These are phyloP conservation scores for Lyophyllum atratum DNA, from an alignment of 768 basidiomycete genomes.

Conservation along the genomic window DNA sequence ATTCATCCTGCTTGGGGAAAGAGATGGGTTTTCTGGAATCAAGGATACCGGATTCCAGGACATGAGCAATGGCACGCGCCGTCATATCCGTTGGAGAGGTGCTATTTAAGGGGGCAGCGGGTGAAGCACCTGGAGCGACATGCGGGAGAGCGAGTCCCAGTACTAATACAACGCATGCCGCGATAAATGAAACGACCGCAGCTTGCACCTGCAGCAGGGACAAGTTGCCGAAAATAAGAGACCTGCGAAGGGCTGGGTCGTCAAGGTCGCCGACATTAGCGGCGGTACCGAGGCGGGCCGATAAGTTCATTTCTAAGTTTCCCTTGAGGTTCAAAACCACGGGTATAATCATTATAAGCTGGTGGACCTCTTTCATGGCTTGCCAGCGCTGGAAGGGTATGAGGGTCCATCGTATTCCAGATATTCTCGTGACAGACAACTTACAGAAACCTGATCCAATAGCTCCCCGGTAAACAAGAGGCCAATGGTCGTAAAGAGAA, in stretches of 20 bases:
- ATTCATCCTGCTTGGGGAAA: slow-evolving; percentile 15
- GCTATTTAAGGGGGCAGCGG: not conserved
- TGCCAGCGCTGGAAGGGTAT: slow-evolving; percentile 67
- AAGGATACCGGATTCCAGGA: slow-evolving; percentile 6
- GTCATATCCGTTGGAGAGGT: not conserved
- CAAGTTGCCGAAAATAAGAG: slow-evolving; percentile 80
- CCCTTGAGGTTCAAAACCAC: slow-evolving; percentile 95
- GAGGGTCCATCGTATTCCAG: not conserved
- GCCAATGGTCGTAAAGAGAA: slow-evolving; percentile 82
- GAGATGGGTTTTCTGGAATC: slow-evolving; percentile 27
- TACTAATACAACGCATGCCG: slow-evolving; percentile 75
- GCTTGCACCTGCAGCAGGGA: slow-evolving; percentile 92
- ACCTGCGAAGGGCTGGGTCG: slow-evolving; percentile 56
- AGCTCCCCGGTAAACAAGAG: slow-evolving; percentile 91
- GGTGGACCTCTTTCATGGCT: slow-evolving; percentile 88
- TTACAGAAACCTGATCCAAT: slow-evolving; percentile 81
- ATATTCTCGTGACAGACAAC: slow-evolving; percentile 20
- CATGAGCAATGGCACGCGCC: not conserved
- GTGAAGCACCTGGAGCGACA: slow-evolving; percentile 19
- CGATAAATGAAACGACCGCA: slow-evolving; percentile 83
- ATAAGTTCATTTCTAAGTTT: slow-evolving; percentile 99
- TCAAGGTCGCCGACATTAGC: slow-evolving; percentile 94
- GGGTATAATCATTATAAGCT: slow-evolving; percentile 95
- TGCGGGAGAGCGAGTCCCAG: slow-evolving; percentile 65
- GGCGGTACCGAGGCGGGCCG: slow-evolving; percentile 91